A percentile compares a stretch with the other conserved stretches of the same genome.
phyloP scores from a whole-genome alignment of 2,329 filamentous ascomycete species.

The Venturia carpophila region DNA sequence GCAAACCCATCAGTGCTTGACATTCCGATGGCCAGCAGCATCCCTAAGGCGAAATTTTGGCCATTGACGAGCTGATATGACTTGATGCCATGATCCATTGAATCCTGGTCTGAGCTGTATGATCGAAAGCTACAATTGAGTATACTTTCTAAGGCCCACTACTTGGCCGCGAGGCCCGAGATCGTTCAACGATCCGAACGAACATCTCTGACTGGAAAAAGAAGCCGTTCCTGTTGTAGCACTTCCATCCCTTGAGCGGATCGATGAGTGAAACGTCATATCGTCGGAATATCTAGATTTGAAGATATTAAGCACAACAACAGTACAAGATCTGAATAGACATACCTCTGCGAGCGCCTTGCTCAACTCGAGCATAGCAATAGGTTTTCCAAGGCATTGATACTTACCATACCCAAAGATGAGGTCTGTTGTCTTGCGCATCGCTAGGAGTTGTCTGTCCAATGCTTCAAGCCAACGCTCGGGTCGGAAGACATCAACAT shows the following conservation, averaged over 20 bases:
- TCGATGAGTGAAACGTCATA: slow-evolving; percentile 16
- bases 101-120: neutral
- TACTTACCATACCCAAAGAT: slow-evolving; percentile 33
- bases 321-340: neutral
- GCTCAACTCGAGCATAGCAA: slow-evolving; percentile 32
- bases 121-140: neutral
- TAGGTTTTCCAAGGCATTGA: slow-evolving; percentile 29
- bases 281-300: slow-evolving; percentile 15
- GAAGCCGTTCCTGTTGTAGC: slow-evolving; percentile 17
- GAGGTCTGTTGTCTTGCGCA: slow-evolving; percentile 24
- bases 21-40: neutral
- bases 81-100: neutral
- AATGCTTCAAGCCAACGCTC: slow-evolving; percentile 41
- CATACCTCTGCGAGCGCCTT: slow-evolving; percentile 37
- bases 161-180: neutral
- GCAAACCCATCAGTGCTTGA: neutral
- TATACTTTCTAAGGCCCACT: neutral
- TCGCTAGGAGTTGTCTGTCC: slow-evolving; percentile 20
- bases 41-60: neutral
- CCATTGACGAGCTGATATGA: neutral
- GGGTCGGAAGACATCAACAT: slow-evolving; percentile 41
- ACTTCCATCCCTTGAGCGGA: slow-evolving; percentile 15
- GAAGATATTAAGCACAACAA: neutral
- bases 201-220: slow-evolving; percentile 18
- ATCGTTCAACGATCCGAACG: slow-evolving; percentile 12